Conservation (phyloP, 768 basidiomycete species). For the Hygrocybe punicea region DNA sequence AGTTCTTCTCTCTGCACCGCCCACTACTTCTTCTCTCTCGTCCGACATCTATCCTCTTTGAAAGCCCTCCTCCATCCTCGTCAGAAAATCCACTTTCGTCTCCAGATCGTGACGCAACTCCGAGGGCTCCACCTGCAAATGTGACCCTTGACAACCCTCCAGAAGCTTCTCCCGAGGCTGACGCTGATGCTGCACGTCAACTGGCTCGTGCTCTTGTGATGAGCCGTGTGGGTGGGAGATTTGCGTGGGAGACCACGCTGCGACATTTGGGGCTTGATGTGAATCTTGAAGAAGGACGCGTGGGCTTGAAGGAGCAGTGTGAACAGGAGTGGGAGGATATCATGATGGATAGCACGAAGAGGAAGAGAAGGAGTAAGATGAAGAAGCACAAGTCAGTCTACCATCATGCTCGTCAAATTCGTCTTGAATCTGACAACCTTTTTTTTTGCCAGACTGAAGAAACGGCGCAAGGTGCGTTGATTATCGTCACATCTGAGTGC, state of each 20-base stretch:
- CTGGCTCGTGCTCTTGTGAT: constrained; percentile 72
- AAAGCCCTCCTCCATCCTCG: background rate
- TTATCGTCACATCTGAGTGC: background rate
- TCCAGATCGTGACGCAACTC: constrained; percentile 4
- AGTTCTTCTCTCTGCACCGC: constrained; percentile 80
- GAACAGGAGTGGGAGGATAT: constrained; percentile 63
- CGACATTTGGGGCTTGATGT: constrained; percentile 60
- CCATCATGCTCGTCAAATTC: background rate
- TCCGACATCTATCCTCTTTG: constrained; percentile 50
- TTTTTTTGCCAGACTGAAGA: constrained; percentile 66
- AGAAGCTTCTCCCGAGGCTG: constrained; percentile 60
- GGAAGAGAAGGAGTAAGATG: constrained; percentile 91
- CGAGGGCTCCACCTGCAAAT: constrained; percentile 17
- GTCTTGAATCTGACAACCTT: constrained; percentile 4
- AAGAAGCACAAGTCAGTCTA: constrained; percentile 88
- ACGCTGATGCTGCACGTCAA: constrained; percentile 76
- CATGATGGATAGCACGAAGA: constrained; percentile 74
- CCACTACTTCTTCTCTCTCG: constrained; percentile 69
- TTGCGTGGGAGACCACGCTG: constrained; percentile 69
- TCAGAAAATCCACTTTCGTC: constrained; percentile 22
- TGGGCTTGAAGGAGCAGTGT: constrained; percentile 50
- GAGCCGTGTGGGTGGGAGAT: constrained; percentile 56
- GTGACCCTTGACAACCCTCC: constrained; percentile 40
- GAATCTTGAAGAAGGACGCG: constrained; percentile 46
- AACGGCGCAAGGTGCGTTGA: constrained; percentile 74